phyloP scores from a whole-genome alignment of 148 eudicot genomes.

The Spergularia bocconei region DNA sequence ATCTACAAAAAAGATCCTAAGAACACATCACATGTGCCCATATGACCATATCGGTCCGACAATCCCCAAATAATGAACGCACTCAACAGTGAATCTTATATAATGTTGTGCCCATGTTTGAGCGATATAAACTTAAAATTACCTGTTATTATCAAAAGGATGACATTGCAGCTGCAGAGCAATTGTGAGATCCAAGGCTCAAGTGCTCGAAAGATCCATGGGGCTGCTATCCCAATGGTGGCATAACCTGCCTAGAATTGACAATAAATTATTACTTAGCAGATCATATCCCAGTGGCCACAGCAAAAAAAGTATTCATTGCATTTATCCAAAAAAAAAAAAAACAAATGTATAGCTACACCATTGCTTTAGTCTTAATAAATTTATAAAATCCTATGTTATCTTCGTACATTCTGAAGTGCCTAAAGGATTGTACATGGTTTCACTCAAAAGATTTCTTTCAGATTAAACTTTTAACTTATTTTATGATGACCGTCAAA shows the following conservation, averaged over 20 bases:
- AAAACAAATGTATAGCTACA: not conserved
- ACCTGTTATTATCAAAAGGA: slow-evolving; percentile 79
- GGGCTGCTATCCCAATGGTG: slow-evolving; percentile 67
- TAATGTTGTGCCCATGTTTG: not conserved
- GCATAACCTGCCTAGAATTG: slow-evolving; percentile 84
- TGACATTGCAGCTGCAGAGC: slow-evolving; percentile 85
- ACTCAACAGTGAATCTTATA: not conserved
- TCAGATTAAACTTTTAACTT: not conserved
- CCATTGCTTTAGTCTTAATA: not conserved
- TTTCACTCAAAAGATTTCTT: not conserved
- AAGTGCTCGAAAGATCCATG: slow-evolving; percentile 70
- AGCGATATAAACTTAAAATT: slow-evolving; percentile 17
- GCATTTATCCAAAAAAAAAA: not conserved
- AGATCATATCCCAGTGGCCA: not conserved
- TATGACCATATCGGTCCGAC: not conserved
- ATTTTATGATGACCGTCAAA: not conserved
- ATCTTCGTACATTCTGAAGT: not conserved
- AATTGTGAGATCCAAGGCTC: slow-evolving; percentile 48
- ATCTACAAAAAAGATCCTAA: not conserved
- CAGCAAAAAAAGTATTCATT: not conserved
- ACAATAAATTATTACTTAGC: slow-evolving; percentile 20
- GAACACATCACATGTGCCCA: not conserved
- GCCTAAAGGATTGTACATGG: not conserved
- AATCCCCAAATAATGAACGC: not conserved
- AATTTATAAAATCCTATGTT: not conserved